Conservation (phyloP, 2,329 filamentous ascomycete species). For the Fusarium miscanthi region DNA sequence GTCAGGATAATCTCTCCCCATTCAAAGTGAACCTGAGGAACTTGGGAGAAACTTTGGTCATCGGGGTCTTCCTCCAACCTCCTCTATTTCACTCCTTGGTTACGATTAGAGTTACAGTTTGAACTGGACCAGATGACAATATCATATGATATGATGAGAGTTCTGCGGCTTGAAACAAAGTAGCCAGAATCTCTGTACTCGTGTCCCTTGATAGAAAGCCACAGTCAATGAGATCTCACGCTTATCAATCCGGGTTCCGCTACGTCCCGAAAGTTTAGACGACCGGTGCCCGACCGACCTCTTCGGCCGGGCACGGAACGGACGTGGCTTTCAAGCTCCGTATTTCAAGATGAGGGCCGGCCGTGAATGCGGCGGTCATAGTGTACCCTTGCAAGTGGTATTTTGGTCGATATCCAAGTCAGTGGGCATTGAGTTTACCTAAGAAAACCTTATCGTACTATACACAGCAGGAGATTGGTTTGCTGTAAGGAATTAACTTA, state of each 20-base stretch:
- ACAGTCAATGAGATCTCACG: slow-evolving; percentile 6
- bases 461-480: neutral
- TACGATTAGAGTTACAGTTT: neutral
- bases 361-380: neutral
- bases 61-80: neutral
- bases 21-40: neutral
- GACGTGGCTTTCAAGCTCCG: slow-evolving; percentile 12
- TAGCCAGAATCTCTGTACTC: neutral
- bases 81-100: neutral
- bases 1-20: neutral
- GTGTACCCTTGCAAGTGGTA: neutral
- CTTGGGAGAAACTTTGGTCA: neutral
- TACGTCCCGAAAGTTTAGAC: slow-evolving; percentile 1
- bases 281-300: neutral
- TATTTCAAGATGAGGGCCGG: neutral
- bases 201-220: neutral
- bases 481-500: neutral
- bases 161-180: neutral
- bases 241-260: neutral
- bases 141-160: slow-evolving; percentile 5
- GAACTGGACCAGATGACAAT: neutral
- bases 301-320: slow-evolving; percentile 20
- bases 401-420: neutral
- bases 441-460: neutral
- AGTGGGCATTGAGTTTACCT: too few relatives aligned